Conservation (phyloP, 768 basidiomycete genomes). For the Guyanaporus albipodus region DNA sequence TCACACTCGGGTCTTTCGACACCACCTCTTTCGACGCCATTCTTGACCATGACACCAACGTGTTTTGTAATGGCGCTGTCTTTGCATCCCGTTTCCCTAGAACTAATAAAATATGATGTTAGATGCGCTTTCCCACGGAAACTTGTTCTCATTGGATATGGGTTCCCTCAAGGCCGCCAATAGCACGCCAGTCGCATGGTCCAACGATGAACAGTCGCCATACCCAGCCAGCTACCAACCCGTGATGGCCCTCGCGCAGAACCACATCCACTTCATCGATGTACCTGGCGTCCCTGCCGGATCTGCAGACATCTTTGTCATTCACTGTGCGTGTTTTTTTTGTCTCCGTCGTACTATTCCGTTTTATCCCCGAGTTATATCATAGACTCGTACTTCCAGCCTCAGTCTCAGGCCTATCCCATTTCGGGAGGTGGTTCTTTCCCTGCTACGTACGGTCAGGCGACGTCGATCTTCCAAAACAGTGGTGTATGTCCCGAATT, state of each 20-base stretch:
- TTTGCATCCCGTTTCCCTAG: not conserved
- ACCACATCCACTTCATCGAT: constrained; percentile 81
- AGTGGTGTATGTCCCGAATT: constrained; percentile 39
- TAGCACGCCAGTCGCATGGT: constrained; percentile 58
- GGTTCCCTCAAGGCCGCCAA: constrained; percentile 57
- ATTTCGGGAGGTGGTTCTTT: constrained; percentile 44
- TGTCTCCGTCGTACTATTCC: not conserved
- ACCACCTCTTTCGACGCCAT: constrained; percentile 63
- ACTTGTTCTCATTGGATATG: constrained; percentile 71
- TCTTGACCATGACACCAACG: constrained; percentile 93
- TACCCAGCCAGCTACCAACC: constrained; percentile 62
- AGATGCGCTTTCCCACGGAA: constrained; percentile 69
- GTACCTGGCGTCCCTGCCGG: constrained; percentile 67
- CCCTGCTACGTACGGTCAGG: constrained; percentile 66
- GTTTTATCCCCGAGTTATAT: not conserved
- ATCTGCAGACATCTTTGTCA: constrained; percentile 74
- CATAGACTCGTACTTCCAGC: constrained; percentile 77
- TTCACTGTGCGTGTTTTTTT: constrained; percentile 64
- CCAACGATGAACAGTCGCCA: constrained; percentile 50
- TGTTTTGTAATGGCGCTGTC: constrained; percentile 54
- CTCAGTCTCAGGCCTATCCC: constrained; percentile 56
- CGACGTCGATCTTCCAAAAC: constrained; percentile 64
- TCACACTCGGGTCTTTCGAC: constrained; percentile 54
- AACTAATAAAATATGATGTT: constrained; percentile 5
- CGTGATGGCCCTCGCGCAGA: constrained; percentile 79